These are phyloP conservation scores for Verticillium klebahnii DNA, from an alignment of 2,329 filamentous ascomycete genomes.

Conservation along the genomic window DNA sequence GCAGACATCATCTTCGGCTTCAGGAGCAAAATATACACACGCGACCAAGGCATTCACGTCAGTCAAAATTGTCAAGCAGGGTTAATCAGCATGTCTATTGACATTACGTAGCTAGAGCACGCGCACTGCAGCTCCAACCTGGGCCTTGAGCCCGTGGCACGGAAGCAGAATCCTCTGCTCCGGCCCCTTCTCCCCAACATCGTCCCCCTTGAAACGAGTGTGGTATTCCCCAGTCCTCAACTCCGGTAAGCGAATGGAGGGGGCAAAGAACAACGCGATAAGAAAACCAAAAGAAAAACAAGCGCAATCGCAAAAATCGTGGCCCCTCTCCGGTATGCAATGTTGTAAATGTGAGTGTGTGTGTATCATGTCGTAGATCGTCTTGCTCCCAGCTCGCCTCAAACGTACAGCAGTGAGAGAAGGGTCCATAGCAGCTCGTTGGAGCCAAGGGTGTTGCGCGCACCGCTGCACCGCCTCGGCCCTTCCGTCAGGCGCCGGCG, in stretches of 20 bases:
- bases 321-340: conserved; percentile 13
- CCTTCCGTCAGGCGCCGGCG: not conserved
- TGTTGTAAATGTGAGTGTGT: conserved; percentile 7
- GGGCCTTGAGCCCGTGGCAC: not conserved
- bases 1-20: not conserved
- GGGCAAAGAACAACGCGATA: conserved; percentile 1
- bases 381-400: conserved; percentile 4
- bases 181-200: not conserved
- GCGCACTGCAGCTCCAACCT: not conserved
- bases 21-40: no score
- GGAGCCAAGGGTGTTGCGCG: not conserved
- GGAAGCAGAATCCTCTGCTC: not conserved
- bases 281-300: conserved; percentile 1
- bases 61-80: not conserved
- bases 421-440: not conserved
- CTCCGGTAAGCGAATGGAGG: conserved; percentile 3
- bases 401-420: not conserved
- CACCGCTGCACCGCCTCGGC: not conserved
- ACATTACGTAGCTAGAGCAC: not conserved
- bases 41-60: no score
- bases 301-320: conserved; percentile 1
- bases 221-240: conserved; percentile 1
- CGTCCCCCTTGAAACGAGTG: conserved; percentile 1
- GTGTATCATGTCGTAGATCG: conserved; percentile 13
- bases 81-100: not conserved